Percentiles rank a stretch among this genome's conserved stretches.
These are phyloP conservation scores for Tetracladium maxilliforme DNA, from an alignment of 2,329 filamentous ascomycete genomes.

Conservation along the genomic window DNA sequence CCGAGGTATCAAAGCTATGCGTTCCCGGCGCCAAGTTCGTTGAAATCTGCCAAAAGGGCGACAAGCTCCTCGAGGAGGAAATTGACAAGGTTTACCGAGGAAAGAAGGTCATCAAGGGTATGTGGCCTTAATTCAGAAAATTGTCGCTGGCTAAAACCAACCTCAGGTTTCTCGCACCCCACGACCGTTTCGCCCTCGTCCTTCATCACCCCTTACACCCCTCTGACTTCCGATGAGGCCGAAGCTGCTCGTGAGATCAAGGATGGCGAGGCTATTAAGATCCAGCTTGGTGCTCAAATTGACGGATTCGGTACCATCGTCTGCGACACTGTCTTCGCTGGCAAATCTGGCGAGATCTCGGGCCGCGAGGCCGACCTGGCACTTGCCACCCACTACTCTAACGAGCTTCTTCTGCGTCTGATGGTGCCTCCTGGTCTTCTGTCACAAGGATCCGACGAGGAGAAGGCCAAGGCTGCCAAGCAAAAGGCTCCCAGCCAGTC, in stretches of 20 bases:
- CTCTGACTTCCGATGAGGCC: constrained; percentile 69
- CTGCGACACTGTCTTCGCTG: constrained; percentile 73
- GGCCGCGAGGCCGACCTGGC: constrained; percentile 77
- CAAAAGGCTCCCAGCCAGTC: constrained; percentile 73
- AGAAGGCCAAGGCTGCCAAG: constrained; percentile 80
- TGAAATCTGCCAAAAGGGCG: constrained; percentile 87
- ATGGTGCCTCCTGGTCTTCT: constrained; percentile 86
- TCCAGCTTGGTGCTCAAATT: constrained; percentile 97
- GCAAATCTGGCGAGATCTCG: constrained; percentile 47
- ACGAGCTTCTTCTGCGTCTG: constrained; percentile 82
- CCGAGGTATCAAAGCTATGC: constrained; percentile 61
- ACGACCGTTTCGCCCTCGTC: constrained; percentile 89
- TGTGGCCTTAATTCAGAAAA: constrained; percentile 13
- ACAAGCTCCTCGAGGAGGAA: constrained; percentile 89
- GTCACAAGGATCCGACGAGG: constrained; percentile 73
- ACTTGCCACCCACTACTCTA: constrained; percentile 85
- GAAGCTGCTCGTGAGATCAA: constrained; percentile 73
- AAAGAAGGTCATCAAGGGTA: constrained; percentile 91
- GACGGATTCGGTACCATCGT: constrained; percentile 95
- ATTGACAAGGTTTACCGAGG: constrained; percentile 93
- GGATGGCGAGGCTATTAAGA: constrained; percentile 81
- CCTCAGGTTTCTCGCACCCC: constrained; percentile 74
- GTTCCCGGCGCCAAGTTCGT: constrained; percentile 84
- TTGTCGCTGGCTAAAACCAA: constrained; percentile 1
- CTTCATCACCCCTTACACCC: constrained; percentile 94